phyloP scores from a whole-genome alignment of 805 yeast genomes.

The Starmera dryadoides region DNA sequence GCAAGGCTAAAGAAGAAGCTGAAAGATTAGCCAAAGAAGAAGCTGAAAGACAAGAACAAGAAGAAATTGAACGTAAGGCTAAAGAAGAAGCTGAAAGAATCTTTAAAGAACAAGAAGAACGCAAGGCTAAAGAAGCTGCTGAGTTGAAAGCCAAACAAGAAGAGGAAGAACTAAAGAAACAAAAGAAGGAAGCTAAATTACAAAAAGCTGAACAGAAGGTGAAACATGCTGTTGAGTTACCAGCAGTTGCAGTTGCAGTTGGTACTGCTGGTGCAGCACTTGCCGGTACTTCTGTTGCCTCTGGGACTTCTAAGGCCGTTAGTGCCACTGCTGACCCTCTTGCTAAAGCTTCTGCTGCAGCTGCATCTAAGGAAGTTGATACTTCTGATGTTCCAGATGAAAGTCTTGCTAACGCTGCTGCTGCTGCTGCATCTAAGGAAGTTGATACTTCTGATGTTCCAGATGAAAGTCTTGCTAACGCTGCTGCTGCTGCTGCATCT shows the following conservation, averaged over 20 bases:
- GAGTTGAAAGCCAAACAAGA: neutral
- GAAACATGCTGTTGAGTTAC: no score
- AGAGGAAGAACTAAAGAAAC: neutral
- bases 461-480: neutral
- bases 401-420: neutral
- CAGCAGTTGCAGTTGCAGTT: neutral
- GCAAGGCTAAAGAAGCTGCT: neutral
- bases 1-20: conserved; percentile 4
- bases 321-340: no score
- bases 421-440: no score
- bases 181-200: neutral
- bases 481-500: neutral
- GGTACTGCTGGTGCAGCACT: neutral
- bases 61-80: conserved; percentile 1
- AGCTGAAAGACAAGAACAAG: conserved; percentile 2
- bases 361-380: neutral
- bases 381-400: neutral
- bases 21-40: conserved; percentile 1
- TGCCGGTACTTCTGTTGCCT: neutral
- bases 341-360: neutral
- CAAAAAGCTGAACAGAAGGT: no score
- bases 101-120: neutral
- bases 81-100: conserved; percentile 5
- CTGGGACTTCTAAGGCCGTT: no score
- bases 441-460: no score